phyloP scores from a whole-genome alignment of 108 stramenopile species.

The Cyclotella distinguenda region DNA sequence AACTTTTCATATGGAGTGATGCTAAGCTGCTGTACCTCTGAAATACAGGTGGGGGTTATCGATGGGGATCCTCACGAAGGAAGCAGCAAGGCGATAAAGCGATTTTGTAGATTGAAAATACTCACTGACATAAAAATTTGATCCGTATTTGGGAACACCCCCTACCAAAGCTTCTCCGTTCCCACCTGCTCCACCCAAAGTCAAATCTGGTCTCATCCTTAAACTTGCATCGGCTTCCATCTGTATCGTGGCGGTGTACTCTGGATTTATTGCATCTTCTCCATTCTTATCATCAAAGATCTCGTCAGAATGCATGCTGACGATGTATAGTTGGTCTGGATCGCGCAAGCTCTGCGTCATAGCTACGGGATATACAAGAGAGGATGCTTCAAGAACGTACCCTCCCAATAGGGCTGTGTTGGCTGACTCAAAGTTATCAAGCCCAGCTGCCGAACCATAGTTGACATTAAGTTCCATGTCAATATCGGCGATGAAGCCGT shows the following conservation, averaged over 20 bases:
- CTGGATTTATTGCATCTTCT: slow-evolving; percentile 25
- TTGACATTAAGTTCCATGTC: slow-evolving; percentile 21
- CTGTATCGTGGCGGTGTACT: slow-evolving; percentile 24
- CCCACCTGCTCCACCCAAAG: slow-evolving; percentile 42
- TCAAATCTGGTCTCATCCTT: slow-evolving; percentile 33
- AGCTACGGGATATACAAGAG: slow-evolving; percentile 38
- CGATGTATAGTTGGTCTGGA: slow-evolving; percentile 39
- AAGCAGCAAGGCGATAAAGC: not conserved
- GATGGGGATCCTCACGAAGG: not conserved
- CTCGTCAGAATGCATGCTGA: slow-evolving; percentile 39
- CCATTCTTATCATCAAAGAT: not conserved
- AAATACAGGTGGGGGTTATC: not conserved
- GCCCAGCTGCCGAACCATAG: no score
- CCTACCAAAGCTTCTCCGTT: slow-evolving; percentile 11
- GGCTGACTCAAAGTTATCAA: slow-evolving; percentile 8
- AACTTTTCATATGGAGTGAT: slow-evolving; percentile 27
- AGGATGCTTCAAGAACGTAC: slow-evolving; percentile 33
- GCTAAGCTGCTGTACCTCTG: slow-evolving; percentile 34
- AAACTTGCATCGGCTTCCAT: slow-evolving; percentile 29
- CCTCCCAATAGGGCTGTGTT: slow-evolving; percentile 40
- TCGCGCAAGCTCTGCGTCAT: slow-evolving; percentile 38
- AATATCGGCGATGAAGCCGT: slow-evolving; percentile 39
- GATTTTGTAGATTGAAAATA: not conserved
- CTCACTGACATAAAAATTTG: slow-evolving; percentile 38
- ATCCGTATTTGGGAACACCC: slow-evolving; percentile 36